A percentile compares a stretch with the other conserved stretches of the same genome.
These are phyloP conservation scores for Babesia divergens DNA, from an alignment of 169 alveolate species.

Conservation along the genomic window DNA sequence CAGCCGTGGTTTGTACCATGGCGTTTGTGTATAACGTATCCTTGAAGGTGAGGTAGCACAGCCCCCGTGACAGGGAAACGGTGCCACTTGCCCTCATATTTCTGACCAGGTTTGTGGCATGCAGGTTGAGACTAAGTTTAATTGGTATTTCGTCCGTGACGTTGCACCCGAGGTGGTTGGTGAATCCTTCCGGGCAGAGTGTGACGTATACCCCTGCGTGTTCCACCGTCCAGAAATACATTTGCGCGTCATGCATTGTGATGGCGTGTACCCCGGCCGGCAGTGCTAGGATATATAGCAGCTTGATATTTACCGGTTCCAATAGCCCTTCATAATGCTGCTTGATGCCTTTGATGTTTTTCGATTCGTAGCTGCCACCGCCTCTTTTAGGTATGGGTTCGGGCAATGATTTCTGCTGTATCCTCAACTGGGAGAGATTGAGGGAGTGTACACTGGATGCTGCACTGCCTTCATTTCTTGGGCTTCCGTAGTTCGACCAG, in stretches of 20 bases:
- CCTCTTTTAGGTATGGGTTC: not conserved
- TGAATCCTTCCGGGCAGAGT: conserved; percentile 43
- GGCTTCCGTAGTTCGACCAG: not conserved
- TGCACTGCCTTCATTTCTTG: not conserved
- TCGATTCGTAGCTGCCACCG: not conserved
- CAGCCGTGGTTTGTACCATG: not conserved
- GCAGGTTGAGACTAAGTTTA: conserved; percentile 26
- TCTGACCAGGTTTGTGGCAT: conserved; percentile 41
- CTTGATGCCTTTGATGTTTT: not conserved
- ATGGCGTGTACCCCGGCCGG: conserved; percentile 28
- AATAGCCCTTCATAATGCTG: not conserved
- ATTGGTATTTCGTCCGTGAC: not conserved
- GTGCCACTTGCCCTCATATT: conserved; percentile 42
- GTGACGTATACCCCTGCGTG: conserved; percentile 52
- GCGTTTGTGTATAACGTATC: conserved; percentile 3
- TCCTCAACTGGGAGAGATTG: not conserved
- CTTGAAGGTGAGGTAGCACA: conserved; percentile 43
- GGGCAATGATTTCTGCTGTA: not conserved
- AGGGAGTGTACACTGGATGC: not conserved
- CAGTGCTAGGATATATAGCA: conserved; percentile 11
- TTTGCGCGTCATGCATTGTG: conserved; percentile 22
- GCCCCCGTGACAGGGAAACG: conserved; percentile 24
- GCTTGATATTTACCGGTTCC: not conserved
- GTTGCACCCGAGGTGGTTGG: conserved; percentile 8
- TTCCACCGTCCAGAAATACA: conserved; percentile 53